Evolutionary conservation across 148 eudicot genomes (phyloP), one percentile per base, ranked within the genome.

Genomic region (Rhododendron williamsianum): DNA sequence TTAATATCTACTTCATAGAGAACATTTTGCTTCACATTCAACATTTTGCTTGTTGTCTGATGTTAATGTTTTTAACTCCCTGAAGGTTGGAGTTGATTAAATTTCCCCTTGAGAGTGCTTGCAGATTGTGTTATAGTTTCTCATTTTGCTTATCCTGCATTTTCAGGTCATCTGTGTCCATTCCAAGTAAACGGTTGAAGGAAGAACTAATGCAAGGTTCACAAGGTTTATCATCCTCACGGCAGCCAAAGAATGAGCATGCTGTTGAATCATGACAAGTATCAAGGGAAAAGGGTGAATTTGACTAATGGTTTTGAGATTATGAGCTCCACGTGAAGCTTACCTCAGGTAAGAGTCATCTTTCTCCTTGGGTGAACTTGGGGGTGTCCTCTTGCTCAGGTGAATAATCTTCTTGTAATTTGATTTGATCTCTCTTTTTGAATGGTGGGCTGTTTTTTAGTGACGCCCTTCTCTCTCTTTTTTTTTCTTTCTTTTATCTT

Each of bases 161-260:
- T 73, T 83, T 51, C 85, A 93, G 95, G 91, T 84, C 85, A 46
- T 91, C 85, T 18, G 87, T 81, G 82, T 86, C 90, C 38, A 63
- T 73, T 49, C 84, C 89, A 81, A 81, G 89, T 83, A 90, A 88
- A 87, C 89, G 89, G 27, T 60, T 72, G n/a, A 90, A 90, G 86
- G 92, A 89, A 82, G 89, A 91, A 72, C 65, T 48, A 43, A 27
- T 60, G 81, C 87, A 84, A 13, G 83, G 85, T 65, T 86, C 87
- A 43, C 91, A 87, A 80, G 86, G 86, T 65, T 25, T 88, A 33
- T 74, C 89, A 35, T 86, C 90, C 65, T 11, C 84, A 27, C 74
- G 84, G 72, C 90, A 87, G 63, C 89, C 86, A 11, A 87, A 91
- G 80, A 92, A 87, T 83, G 88, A 90, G 63, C 90, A 86, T 88